phyloP scores from a whole-genome alignment of 2,329 filamentous ascomycete genomes.

The Boeremia exigua region DNA sequence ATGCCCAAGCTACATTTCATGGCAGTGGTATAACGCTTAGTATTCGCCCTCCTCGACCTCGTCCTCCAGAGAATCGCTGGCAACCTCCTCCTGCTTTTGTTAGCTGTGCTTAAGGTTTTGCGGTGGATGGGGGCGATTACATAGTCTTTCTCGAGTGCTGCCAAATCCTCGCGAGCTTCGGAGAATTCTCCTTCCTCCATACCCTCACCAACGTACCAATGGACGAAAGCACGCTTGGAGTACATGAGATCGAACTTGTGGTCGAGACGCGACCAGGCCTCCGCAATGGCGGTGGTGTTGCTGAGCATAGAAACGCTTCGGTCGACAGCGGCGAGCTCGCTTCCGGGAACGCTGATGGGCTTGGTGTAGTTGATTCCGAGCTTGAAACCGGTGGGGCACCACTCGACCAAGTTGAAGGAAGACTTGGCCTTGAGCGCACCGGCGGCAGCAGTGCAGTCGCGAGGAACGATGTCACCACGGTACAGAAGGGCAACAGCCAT shows the following conservation, averaged over 20 bases:
- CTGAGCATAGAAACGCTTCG: slow-evolving; percentile 86
- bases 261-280: slow-evolving; percentile 75
- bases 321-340: slow-evolving; percentile 96
- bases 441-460: slow-evolving; percentile 71
- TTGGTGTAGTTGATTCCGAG: slow-evolving; percentile 76
- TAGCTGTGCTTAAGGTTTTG: too few species aligned
- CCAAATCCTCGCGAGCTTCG: slow-evolving; percentile 84
- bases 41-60: slow-evolving; percentile 61
- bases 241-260: slow-evolving; percentile 82
- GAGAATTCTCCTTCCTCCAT: slow-evolving; percentile 94
- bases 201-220: slow-evolving; percentile 86
- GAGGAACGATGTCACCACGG: slow-evolving; percentile 73
- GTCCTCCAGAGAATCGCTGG: slow-evolving; percentile 68
- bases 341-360: slow-evolving; percentile 92
- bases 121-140: slow-evolving; percentile 34
- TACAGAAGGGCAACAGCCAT: slow-evolving; percentile 77
- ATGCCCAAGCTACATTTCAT: slow-evolving; percentile 18
- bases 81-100: slow-evolving; percentile 80
- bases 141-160: slow-evolving; percentile 85
- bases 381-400: slow-evolving; percentile 79
- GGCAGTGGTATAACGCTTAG: slow-evolving; percentile 43
- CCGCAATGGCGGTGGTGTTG: slow-evolving; percentile 76
- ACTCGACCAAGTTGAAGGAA: slow-evolving; percentile 76
- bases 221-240: slow-evolving; percentile 77
- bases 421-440: slow-evolving; percentile 72